Base-by-base conservation (phyloP, 2,329 filamentous ascomycete species). In the Nannizziopsis arthrosporioides region DNA sequence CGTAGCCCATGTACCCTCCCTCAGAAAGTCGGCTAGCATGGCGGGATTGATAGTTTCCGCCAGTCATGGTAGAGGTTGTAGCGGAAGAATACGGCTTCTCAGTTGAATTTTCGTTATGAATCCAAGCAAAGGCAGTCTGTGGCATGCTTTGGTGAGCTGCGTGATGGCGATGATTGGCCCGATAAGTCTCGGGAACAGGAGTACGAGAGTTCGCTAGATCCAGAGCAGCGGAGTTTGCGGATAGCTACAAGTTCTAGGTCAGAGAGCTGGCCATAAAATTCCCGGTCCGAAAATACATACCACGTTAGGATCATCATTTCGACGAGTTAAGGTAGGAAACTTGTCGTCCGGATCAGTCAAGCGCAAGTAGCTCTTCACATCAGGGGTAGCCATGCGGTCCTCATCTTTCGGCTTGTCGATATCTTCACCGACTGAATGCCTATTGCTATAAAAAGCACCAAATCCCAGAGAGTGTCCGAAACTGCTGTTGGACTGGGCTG, bases 381-480 rank as follows among this genome's bases (percentile, higher is more conserved):
- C 80, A 41, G 80, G 76, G 43, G 78, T 81, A 22, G 77, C 73
- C 17, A 74, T 66, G 18, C 72, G 63, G 51, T 73, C 69, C 32
- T 71, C 61, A 36, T 75, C 69, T 48, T 71, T 72, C 1, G 46
- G 42, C 50, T 68, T 64, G 49, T 88, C 81, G 51, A 88, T 87
- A 60, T 89, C 84, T 51, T 85, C 86, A 58, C 87, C 83, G 62
- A 95, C 94, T 34, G 94, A 73, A 60, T 93, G 94, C 48, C 84
- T 81, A 19, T 86, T 78, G 10, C 85, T 88, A 68, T 92, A 89
- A 59, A 87, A 87, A 56, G 85, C 82, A 53, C 92, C 88, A 49
- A 94, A 71, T 35, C 77, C 77, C 50, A 69, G 39, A n/a, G 60
- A 55, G 10, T 52, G 51, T 14, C 37, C 44, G 19, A 53, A 55